phyloP scores from a whole-genome alignment of 1,284 basidiomycete species.

The Cryptococcus hybrid region DNA sequence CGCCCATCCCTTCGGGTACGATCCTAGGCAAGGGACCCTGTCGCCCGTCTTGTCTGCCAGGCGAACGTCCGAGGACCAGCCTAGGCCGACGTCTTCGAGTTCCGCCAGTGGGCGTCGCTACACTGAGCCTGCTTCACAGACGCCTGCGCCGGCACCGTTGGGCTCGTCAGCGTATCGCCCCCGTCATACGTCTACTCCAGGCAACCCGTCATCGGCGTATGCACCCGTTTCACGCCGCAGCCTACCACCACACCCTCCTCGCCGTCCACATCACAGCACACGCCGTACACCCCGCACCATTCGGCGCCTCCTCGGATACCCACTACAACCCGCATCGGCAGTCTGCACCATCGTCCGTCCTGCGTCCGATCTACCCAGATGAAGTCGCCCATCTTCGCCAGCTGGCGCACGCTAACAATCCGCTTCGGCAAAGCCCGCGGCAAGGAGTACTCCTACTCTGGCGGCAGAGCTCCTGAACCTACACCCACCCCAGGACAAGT shows the following conservation, averaged over 20 bases:
- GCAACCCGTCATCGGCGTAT: neutral
- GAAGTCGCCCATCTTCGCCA: constrained; percentile 27
- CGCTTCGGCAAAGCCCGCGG: constrained; percentile 21
- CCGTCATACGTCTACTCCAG: neutral
- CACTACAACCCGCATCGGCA: constrained; percentile 33
- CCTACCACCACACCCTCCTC: neutral
- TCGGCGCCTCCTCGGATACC: too few relatives aligned
- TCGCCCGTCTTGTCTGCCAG: constrained; percentile 23
- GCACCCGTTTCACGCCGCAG: neutral
- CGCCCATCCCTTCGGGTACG: constrained; percentile 18
- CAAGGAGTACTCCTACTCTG: constrained; percentile 1
- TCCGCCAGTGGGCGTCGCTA: constrained; percentile 6
- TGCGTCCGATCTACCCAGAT: constrained; percentile 27
- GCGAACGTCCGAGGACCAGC: constrained; percentile 16
- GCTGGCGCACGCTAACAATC: constrained; percentile 30
- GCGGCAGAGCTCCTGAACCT: constrained; percentile 23
- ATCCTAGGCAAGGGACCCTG: constrained; percentile 8
- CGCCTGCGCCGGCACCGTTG: neutral
- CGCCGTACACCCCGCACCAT: neutral
- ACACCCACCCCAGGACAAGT: constrained; percentile 21
- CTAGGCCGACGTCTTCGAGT: constrained; percentile 11
- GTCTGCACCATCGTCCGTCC: constrained; percentile 14
- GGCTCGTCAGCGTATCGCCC: neutral
- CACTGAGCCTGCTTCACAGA: constrained; percentile 1
- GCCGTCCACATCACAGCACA: constrained; percentile 25